These are phyloP conservation scores for Pseudisothecium myosuroides DNA, from an alignment of 225 moss, liverwort and hornwort species.

Conservation along the genomic window DNA sequence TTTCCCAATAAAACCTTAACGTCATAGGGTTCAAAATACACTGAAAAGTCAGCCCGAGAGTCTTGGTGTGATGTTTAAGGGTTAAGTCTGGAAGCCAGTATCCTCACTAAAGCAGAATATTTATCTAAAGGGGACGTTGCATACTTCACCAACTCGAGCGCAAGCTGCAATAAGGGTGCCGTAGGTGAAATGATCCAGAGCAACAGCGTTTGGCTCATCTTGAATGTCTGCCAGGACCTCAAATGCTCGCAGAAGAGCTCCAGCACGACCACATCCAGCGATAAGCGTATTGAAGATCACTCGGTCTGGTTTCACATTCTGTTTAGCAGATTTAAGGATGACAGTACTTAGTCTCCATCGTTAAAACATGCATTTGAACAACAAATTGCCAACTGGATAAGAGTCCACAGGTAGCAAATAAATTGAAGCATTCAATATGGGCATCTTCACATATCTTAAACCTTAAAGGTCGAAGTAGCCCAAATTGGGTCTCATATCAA, in stretches of 20 bases:
- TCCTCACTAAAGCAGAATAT: neutral
- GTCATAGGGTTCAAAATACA: neutral
- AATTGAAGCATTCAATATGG: neutral
- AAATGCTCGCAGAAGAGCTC: conserved; percentile 78
- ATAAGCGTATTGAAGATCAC: conserved; percentile 82
- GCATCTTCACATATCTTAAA: neutral
- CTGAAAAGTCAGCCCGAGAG: neutral
- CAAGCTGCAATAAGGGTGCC: conserved; percentile 72
- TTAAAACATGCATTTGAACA: neutral
- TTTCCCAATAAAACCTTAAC: neutral
- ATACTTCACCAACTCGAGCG: conserved; percentile 64
- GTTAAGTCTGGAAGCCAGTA: neutral
- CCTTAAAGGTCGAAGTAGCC: neutral
- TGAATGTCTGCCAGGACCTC: conserved; percentile 66
- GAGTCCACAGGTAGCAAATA: neutral
- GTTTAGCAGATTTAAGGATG: neutral
- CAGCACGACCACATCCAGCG: conserved; percentile 68
- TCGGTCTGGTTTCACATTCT: conserved; percentile 72
- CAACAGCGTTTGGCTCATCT: conserved; percentile 32
- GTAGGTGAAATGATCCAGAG: conserved; percentile 60
- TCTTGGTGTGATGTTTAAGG: neutral
- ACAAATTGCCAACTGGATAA: neutral
- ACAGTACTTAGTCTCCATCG: neutral
- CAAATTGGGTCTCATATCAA: neutral
- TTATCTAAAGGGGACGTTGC: neutral